phyloP scores from a whole-genome alignment of 257 asterid species.

The Galeopsis tetrahit region DNA sequence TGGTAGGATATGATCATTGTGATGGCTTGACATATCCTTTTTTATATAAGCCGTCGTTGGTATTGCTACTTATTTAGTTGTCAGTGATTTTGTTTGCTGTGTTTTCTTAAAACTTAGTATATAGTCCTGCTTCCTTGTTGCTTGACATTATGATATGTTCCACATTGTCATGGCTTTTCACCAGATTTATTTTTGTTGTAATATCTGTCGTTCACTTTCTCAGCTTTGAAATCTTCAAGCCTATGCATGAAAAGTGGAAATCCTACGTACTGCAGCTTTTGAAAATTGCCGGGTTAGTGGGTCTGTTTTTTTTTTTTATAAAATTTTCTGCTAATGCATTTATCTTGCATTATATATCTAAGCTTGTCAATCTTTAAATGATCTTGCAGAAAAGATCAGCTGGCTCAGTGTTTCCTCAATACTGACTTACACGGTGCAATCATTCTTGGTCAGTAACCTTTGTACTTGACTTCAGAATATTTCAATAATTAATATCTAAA shows the following conservation, averaged over 20 bases:
- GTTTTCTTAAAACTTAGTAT: background rate
- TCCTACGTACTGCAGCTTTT: slow-evolving; percentile 61
- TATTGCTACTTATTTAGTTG: background rate
- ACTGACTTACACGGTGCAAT: slow-evolving; percentile 85
- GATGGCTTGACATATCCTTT: slow-evolving; percentile 11
- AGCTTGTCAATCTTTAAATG: slow-evolving; percentile 18
- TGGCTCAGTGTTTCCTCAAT: slow-evolving; percentile 73
- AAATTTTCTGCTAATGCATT: slow-evolving; percentile 15
- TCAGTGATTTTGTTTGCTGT: background rate
- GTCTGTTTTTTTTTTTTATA: slow-evolving; percentile 12
- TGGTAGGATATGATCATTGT: slow-evolving; percentile 9
- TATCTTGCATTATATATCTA: background rate
- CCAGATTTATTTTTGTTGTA: slow-evolving; percentile 21
- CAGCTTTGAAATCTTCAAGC: slow-evolving; percentile 74
- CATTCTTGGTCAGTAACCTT: slow-evolving; percentile 61
- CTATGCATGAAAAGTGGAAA: slow-evolving; percentile 93
- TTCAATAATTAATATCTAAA: slow-evolving; percentile 24
- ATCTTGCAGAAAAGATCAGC: slow-evolving; percentile 79
- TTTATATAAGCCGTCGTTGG: background rate
- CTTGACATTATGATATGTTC: slow-evolving; percentile 18
- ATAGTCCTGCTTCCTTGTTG: background rate
- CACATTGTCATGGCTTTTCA: background rate
- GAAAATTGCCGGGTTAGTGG: slow-evolving; percentile 67
- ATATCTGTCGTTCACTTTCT: slow-evolving; percentile 24
- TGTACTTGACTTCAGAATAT: slow-evolving; percentile 11